phyloP scores from a whole-genome alignment of 2,329 filamentous ascomycete species.

The Scytalidium lignicola region DNA sequence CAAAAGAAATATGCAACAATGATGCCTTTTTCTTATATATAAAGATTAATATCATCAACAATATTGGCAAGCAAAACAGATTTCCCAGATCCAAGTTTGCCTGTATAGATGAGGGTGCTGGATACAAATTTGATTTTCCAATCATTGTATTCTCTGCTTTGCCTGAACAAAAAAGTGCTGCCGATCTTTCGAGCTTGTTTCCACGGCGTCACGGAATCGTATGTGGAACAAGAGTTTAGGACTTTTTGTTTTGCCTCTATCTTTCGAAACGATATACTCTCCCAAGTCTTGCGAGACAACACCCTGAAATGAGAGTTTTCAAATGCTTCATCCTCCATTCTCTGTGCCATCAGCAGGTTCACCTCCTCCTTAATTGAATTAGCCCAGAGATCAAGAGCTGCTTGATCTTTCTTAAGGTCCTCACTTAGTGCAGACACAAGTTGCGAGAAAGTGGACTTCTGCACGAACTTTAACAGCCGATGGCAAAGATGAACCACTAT shows the following conservation, averaged over 20 bases:
- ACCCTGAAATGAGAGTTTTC: slow-evolving; percentile 23
- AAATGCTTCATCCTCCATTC: slow-evolving; percentile 13
- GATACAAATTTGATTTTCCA: slow-evolving; percentile 24
- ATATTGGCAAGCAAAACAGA: slow-evolving; percentile 41
- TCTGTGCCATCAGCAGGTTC: slow-evolving; percentile 21
- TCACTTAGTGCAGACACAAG: slow-evolving; percentile 28
- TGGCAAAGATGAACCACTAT: slow-evolving; percentile 35
- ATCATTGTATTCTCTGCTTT: slow-evolving; percentile 18
- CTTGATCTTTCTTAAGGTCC: slow-evolving; percentile 28
- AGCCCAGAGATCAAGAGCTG: slow-evolving; percentile 30
- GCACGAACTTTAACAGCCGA: slow-evolving; percentile 26
- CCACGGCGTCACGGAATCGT: slow-evolving; percentile 35
- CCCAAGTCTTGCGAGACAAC: slow-evolving; percentile 15
- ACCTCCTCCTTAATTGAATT: slow-evolving; percentile 32
- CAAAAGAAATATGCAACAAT: slow-evolving; percentile 31
- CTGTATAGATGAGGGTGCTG: slow-evolving; percentile 30
- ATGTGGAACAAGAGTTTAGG: slow-evolving; percentile 36
- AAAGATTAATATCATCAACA: slow-evolving; percentile 31
- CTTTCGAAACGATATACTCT: slow-evolving; percentile 8
- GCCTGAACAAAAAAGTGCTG: slow-evolving; percentile 24
- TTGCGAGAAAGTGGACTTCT: slow-evolving; percentile 28
- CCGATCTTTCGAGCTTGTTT: slow-evolving; percentile 37
- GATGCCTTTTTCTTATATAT: slow-evolving; percentile 3
- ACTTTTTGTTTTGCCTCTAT: slow-evolving; percentile 19
- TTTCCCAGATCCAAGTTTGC: slow-evolving; percentile 40